These are phyloP conservation scores for Beauveria pseudobassiana DNA, from an alignment of 2,329 filamentous ascomycete species.

Conservation along the genomic window DNA sequence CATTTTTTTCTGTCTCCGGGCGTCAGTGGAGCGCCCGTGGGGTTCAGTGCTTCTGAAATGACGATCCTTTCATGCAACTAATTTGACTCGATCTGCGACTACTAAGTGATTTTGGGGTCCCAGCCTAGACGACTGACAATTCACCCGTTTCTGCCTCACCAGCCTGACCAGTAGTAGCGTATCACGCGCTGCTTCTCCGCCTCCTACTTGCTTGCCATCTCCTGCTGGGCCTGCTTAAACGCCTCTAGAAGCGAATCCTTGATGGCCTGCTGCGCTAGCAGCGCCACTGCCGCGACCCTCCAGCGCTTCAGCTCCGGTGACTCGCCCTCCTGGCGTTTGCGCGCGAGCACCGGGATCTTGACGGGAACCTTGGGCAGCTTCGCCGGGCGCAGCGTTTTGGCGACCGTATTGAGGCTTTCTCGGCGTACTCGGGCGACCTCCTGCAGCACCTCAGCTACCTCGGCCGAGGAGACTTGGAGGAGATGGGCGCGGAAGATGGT, in stretches of 20 bases:
- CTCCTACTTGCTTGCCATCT: neutral
- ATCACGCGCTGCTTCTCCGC: neutral
- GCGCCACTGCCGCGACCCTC: neutral
- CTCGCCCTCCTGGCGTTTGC: neutral
- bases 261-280: neutral
- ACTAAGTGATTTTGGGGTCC: neutral
- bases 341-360: neutral
- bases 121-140: neutral
- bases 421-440: neutral
- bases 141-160: neutral
- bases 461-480: neutral
- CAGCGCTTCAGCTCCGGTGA: neutral
- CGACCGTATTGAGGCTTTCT: neutral
- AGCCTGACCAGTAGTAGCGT: neutral
- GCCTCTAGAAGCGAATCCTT: neutral
- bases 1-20: too few relatives aligned
- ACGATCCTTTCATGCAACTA: too few relatives aligned
- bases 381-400: neutral
- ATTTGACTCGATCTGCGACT: too few relatives aligned
- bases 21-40: too few relatives aligned
- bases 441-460: neutral
- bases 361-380: neutral
- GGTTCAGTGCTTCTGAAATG: too few relatives aligned
- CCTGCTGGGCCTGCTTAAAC: neutral
- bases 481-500: neutral